Percentiles rank a stretch among this genome's conserved stretches.
phyloP scores from a whole-genome alignment of 2,329 filamentous ascomycete genomes.

The Amphichorda felina region DNA sequence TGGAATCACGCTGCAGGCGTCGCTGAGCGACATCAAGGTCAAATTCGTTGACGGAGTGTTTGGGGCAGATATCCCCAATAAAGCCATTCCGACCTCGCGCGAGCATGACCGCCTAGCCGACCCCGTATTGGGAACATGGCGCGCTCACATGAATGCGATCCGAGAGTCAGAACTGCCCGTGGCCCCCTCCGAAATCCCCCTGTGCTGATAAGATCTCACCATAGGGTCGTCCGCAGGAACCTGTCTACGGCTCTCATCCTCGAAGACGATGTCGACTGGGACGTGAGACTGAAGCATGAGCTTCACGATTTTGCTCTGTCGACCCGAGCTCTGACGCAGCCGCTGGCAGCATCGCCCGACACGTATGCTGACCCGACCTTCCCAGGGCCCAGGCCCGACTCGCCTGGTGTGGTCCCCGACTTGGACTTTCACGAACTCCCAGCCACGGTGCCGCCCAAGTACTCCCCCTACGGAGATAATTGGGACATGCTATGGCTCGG shows the following conservation, averaged over 20 bases:
- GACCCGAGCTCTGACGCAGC: conserved; percentile 20
- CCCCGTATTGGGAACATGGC: conserved; percentile 20
- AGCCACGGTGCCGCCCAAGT: too few species aligned
- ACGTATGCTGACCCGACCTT: conserved; percentile 15
- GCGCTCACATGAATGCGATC: conserved; percentile 25
- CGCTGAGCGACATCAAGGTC: conserved; percentile 29
- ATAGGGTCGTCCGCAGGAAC: conserved; percentile 31
- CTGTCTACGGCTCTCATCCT: conserved; percentile 36
- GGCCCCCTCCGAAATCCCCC: too few species aligned
- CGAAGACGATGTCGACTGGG: conserved; percentile 48
- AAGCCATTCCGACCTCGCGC: conserved; percentile 19
- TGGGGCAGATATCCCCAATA: conserved; percentile 22
- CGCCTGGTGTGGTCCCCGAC: too few species aligned
- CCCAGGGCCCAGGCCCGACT: conserved; percentile 6
- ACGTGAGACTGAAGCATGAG: conserved; percentile 35
- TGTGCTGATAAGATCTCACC: too few species aligned
- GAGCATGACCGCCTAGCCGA: conserved; percentile 16
- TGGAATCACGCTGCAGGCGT: conserved; percentile 32
- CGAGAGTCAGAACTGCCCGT: too few species aligned
- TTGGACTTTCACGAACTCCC: too few species aligned
- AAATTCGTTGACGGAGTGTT: conserved; percentile 33
- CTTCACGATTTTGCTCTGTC: conserved; percentile 27
- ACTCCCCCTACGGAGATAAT: conserved; percentile 34
- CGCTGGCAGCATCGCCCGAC: conserved; percentile 6
- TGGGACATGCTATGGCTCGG: conserved; percentile 43